Evolutionary conservation across 2,329 filamentous ascomycete genomes (phyloP).

Genomic region (Xylaria sp.): DNA sequence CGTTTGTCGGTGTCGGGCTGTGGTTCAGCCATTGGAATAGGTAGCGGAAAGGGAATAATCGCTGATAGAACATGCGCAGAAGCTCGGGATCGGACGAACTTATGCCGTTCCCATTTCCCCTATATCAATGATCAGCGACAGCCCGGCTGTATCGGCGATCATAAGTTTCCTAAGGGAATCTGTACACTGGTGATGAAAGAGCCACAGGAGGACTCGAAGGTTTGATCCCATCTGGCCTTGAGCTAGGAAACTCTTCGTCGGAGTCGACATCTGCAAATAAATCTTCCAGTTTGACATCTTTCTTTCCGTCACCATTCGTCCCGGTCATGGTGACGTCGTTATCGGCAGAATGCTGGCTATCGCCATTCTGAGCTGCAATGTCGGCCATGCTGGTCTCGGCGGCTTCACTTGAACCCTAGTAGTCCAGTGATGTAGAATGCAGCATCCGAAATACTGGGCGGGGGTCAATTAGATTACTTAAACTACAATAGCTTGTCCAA

Average conservation of each 20-base stretch:
- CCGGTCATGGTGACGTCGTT: constrained; percentile 57
- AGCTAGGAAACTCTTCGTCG: constrained; percentile 69
- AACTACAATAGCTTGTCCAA: neutral
- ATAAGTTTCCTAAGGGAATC: neutral
- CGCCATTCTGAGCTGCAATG: constrained; percentile 44
- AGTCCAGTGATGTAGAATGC: constrained; percentile 54
- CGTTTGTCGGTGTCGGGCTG: constrained; percentile 82
- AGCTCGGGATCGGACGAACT: constrained; percentile 79
- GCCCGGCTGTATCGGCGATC: neutral
- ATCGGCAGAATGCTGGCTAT: constrained; percentile 43
- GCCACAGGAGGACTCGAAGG: constrained; percentile 55
- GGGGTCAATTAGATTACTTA: neutral
- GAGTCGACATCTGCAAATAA: constrained; percentile 68
- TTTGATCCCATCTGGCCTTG: constrained; percentile 52
- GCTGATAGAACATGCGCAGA: constrained; percentile 94
- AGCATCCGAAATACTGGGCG: constrained; percentile 52
- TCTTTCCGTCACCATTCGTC: constrained; percentile 48
- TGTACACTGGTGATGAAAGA: constrained; percentile 58
- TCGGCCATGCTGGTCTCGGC: constrained; percentile 52
- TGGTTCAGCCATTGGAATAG: constrained; percentile 99
- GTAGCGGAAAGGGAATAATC: constrained; percentile 92
- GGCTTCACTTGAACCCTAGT: constrained; percentile 45
- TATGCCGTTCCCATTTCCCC: constrained; percentile 50
- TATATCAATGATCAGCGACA: constrained; percentile 40
- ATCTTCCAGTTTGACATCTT: constrained; percentile 66